Conservation (phyloP, 768 basidiomycete species). For the Pseudohyphozyma bogoriensis region DNA sequence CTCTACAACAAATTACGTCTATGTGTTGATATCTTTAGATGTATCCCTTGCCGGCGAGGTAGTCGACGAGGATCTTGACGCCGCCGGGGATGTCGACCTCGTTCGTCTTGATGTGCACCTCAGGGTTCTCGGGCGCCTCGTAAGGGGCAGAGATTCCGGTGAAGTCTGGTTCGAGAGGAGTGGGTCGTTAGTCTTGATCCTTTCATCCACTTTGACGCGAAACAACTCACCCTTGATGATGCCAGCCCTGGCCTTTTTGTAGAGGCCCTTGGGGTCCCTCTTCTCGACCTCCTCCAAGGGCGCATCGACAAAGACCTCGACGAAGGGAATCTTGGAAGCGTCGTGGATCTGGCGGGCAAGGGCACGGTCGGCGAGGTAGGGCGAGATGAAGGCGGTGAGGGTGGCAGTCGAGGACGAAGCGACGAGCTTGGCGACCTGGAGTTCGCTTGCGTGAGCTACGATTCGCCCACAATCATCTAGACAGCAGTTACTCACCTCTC, state of each 20-base stretch:
- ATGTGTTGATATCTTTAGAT: conserved; percentile 13
- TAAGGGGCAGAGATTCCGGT: conserved; percentile 97
- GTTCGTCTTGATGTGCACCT: conserved; percentile 85
- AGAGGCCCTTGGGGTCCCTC: conserved; percentile 93
- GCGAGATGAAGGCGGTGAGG: conserved; percentile 96
- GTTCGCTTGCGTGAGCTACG: too few species aligned
- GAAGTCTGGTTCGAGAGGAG: conserved; percentile 56
- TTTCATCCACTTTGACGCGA: too few species aligned
- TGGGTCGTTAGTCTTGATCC: neutral
- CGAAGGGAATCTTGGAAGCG: conserved; percentile 60
- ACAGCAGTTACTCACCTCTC: conserved; percentile 54
- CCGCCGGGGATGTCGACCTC: conserved; percentile 65
- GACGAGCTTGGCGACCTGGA: conserved; percentile 88
- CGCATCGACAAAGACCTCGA: conserved; percentile 93
- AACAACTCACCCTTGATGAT: conserved; percentile 72
- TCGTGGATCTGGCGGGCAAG: conserved; percentile 73
- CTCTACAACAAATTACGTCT: too few species aligned
- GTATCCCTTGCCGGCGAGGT: conserved; percentile 52
- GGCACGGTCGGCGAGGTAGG: conserved; percentile 79
- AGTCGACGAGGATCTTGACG: conserved; percentile 65
- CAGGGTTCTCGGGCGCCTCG: conserved; percentile 72
- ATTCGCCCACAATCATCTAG: neutral
- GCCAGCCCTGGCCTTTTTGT: conserved; percentile 89
- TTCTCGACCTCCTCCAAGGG: conserved; percentile 76
- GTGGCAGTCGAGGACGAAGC: conserved; percentile 75